Base-by-base conservation (phyloP, 2,329 filamentous ascomycete genomes). In the Aschersonia sp. region DNA sequence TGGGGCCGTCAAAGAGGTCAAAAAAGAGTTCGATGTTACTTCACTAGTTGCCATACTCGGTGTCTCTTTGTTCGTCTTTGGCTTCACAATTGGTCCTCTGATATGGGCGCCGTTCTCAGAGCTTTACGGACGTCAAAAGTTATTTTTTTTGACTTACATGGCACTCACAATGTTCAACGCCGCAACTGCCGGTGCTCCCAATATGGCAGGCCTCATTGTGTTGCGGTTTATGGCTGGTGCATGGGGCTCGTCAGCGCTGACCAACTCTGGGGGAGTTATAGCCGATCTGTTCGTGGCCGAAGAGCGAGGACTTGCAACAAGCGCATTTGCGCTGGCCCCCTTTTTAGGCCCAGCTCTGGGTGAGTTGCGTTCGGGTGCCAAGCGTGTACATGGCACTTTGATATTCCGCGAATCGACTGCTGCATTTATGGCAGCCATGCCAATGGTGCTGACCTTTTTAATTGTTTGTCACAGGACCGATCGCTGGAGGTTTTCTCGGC, bases 61-160 rank as follows among this genome's bases (percentile, higher is more conserved):
- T 9, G 69, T 84, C 10, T 82, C 79, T 5, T 64, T 83, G 20
- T 83, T 81, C 58, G 78, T 83, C 10, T 55, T 82, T 4, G 79
- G 78, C 1, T 82, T 82, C 50, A 70, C 69, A 35, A 67, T 82
- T 48, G 78, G 79, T 0, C 80, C 80, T 0, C 62, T 84, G 5
- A 56, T 85, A 2, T 84, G 80, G 75, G 82, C 81, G 3, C 80
- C 81, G 0, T 59, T 85, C 28, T 75, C 75, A 31, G 81, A 86
- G 56, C 61, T 85, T 28, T 80, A 75, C 47, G 81, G 77, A 3
- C 69, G 77, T 5, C 73, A 82, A 56, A 60, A 73, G 41, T 68
- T 84, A 20, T 81, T 82, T 58, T 70, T 77, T 53, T 61, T 69
- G 48, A 80, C 77, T 4, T 81, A 80, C 55, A 61, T 71, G 47